Conservation (phyloP, 208 protist genomes). For the Angomonas ambiguus region DNA sequence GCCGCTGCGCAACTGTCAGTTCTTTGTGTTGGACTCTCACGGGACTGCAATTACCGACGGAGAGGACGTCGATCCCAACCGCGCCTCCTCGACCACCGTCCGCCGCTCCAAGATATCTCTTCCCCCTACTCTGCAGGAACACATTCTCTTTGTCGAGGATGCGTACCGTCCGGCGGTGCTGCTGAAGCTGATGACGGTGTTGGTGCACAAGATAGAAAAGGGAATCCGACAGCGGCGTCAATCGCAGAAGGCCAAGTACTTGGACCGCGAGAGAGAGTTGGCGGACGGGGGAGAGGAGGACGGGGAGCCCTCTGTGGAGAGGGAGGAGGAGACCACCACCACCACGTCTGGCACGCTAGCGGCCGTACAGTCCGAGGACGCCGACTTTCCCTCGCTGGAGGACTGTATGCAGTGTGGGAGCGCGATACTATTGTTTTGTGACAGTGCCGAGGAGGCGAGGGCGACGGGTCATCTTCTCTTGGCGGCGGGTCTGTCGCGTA, state of each 20-base stretch:
- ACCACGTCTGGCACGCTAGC: background rate
- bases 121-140: slow-evolving; percentile 76
- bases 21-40: slow-evolving; percentile 74
- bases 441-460: slow-evolving; percentile 82
- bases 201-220: slow-evolving; percentile 16
- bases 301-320: background rate
- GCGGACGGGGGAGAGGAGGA: slow-evolving; percentile 19
- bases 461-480: slow-evolving; percentile 84
- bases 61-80: slow-evolving; percentile 1
- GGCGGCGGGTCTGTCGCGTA: slow-evolving; percentile 46
- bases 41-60: slow-evolving; percentile 42
- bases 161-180: slow-evolving; percentile 76
- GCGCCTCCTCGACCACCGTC: slow-evolving; percentile 5
- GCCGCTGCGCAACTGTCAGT: slow-evolving; percentile 78
- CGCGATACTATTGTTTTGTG: slow-evolving; percentile 79
- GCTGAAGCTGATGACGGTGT: slow-evolving; percentile 68
- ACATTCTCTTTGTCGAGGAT: slow-evolving; percentile 82
- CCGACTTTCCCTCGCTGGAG: slow-evolving; percentile 39
- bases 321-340: background rate
- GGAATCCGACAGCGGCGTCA: background rate
- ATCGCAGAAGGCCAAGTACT: slow-evolving; percentile 3
- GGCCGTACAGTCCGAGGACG: slow-evolving; percentile 1
- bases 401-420: slow-evolving; percentile 39
- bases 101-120: slow-evolving; percentile 35
- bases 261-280: slow-evolving; percentile 17